These are phyloP conservation scores for Aspergillus ochraceus DNA, from an alignment of 2,329 filamentous ascomycete species.

Conservation along the genomic window DNA sequence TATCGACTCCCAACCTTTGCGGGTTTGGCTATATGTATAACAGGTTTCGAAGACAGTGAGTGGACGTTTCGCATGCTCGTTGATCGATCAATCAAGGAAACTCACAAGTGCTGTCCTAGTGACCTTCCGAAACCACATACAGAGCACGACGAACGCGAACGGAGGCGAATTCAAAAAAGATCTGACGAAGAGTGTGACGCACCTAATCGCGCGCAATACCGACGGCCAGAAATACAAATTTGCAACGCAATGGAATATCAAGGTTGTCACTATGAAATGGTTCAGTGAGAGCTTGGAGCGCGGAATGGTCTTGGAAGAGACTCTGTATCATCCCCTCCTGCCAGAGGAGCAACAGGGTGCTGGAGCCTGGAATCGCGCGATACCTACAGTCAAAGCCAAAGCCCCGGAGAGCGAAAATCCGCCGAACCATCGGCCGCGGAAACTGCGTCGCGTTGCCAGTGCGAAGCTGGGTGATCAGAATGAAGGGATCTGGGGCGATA, in stretches of 20 bases:
- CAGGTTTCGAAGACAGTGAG: conserved; percentile 67
- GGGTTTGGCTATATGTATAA: conserved; percentile 65
- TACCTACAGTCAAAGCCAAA: conserved; percentile 24
- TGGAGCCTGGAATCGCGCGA: conserved; percentile 69
- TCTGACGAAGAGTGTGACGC: conserved; percentile 80
- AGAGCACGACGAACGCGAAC: conserved; percentile 65
- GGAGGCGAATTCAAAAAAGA: conserved; percentile 87
- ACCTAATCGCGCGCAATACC: conserved; percentile 77
- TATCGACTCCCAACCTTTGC: conserved; percentile 46
- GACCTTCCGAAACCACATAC: conserved; percentile 67
- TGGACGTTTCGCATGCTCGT: background rate
- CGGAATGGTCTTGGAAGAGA: conserved; percentile 88
- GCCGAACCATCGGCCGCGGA: conserved; percentile 66
- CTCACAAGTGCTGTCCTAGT: conserved; percentile 41
- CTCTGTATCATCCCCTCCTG: conserved; percentile 75
- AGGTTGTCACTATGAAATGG: conserved; percentile 81
- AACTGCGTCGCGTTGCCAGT: conserved; percentile 84
- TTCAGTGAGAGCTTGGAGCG: conserved; percentile 77
- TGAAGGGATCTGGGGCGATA: conserved; percentile 86
- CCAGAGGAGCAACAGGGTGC: conserved; percentile 70
- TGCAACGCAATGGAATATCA: conserved; percentile 78
- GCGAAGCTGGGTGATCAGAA: conserved; percentile 77
- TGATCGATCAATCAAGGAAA: background rate
- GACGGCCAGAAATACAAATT: conserved; percentile 88
- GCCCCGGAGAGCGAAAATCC: conserved; percentile 46